Base-by-base conservation (phyloP, 2,329 filamentous ascomycete species). In the Pseudocercospora vitis region DNA sequence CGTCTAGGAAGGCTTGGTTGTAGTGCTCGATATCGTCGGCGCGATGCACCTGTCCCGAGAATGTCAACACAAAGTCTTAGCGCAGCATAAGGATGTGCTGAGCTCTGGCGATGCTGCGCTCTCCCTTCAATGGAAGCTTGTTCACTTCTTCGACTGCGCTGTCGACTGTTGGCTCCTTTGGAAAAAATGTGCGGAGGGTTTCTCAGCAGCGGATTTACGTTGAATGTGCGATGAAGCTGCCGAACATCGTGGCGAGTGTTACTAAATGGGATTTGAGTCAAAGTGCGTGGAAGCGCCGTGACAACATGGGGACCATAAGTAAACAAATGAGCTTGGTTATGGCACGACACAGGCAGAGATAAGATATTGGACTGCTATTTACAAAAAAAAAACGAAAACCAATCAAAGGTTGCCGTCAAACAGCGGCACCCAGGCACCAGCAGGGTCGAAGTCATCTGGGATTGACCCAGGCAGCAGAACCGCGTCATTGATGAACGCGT, bases 161-260 rank as follows among this genome's bases (percentile, higher is more conserved):
- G 33, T 35, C 18, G n/a, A 48, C 29, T 3, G 42, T 39, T n/a
- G 31, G 53, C 21, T 46, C 28, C 21, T 46, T 24, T 4, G 55
- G 48, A 12, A 55, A n/a, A 48, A 21, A 51, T 45, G 3, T 55
- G 55, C 24, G 48, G 52, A 21, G 55, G 52, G 29, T 55, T 58
- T 18, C 42, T 28, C 32, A 37, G 28, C 19, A 55, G 19, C 16
- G 44, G 52, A 26, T 57, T 52, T 42, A 55, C 52, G 12, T 42
- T 42, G 52, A 21, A n/a, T n/a, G n/a, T n/a, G n/a, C n/a, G n/a
- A n/a, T n/a, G n/a, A n/a, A n/a, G n/a, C n/a, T n/a, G n/a, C n/a
- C n/a, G n/a, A n/a, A n/a, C n/a, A n/a, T n/a, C n/a, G n/a, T n/a
- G n/a, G n/a, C n/a, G n/a, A n/a, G n/a, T n/a, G n/a, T n/a, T n/a